These are phyloP conservation scores for Sarocladium oryzae DNA, from an alignment of 2,329 filamentous ascomycete genomes.

Conservation along the genomic window DNA sequence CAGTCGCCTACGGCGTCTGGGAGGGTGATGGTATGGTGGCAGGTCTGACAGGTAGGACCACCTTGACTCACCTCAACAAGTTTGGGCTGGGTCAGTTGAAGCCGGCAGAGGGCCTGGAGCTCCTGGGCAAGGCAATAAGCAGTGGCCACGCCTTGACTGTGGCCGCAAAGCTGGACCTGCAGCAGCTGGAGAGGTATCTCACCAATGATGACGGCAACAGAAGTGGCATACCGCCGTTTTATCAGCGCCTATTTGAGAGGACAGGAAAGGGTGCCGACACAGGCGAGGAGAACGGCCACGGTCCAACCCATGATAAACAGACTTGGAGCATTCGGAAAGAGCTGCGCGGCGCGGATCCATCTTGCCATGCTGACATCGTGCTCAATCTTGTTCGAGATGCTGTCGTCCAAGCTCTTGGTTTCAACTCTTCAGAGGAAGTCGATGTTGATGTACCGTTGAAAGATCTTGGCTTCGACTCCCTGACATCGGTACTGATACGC, in stretches of 20 bases:
- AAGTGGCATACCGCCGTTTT: not conserved
- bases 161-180: constrained; percentile 7
- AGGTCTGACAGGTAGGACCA: constrained; percentile 6
- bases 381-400: constrained; percentile 12
- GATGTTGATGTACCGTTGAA: constrained; percentile 12
- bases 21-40: constrained; percentile 11
- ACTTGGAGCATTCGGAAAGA: too few species aligned
- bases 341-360: too few species aligned
- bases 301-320: too few species aligned
- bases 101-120: constrained; percentile 2
- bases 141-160: constrained; percentile 11
- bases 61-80: constrained; percentile 7
- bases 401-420: constrained; percentile 12
- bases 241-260: too few species aligned
- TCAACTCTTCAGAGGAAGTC: constrained; percentile 9
- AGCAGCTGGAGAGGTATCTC: not conserved
- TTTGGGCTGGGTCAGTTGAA: constrained; percentile 10
- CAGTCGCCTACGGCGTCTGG: constrained; percentile 12
- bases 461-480: constrained; percentile 14
- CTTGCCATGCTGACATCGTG: constrained; percentile 4
- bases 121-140: constrained; percentile 1
- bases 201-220: not conserved
- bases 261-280: too few species aligned
- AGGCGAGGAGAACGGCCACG: too few species aligned
- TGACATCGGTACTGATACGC: constrained; percentile 12